Evolutionary conservation across 2,329 filamentous ascomycete species (phyloP), one percentile per base, ranked within the genome.

Genomic region (Aspergillus tubingensis): DNA sequence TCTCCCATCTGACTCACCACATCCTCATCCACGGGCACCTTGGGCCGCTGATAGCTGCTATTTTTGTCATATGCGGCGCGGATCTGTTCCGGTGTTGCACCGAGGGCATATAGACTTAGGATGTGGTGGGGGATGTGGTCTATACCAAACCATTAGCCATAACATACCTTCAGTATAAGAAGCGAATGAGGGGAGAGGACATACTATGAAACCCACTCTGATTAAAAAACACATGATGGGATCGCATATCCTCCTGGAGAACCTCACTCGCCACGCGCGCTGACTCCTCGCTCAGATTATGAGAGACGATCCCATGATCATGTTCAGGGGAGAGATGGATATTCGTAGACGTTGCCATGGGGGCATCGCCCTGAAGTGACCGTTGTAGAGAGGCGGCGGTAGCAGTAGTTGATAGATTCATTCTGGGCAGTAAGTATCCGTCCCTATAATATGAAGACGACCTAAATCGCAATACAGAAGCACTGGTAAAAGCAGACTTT

Each of bases 221-320:
- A 62, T 95, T 96, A 81, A 92, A 96, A 77, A 89, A 96, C 60
- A 92, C 88, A 71, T 96, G 90, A 67, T 92, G 86, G 36, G 77
- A 78, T 27, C 84, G 85, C 65, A 95, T 83, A 70, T 96, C 92
- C 59, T 87, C 79, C 72, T 96, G 91, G 17, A 97, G 78, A 3
- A 96, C 76, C 63, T 90, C 81, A 3, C 87, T 88, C 0, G 85
- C 82, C 61, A 81, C 87, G 41, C 80, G 77, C 0, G 91, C 90
- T 0, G 87, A 83, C 36, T 86, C 86, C 2, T 83, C 76, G 2
- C 79, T 84, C 43, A 81, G 79, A 62, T 72, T 70, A 2, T 78
- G 71, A 61, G 76, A 80, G 66, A 81, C 85, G 19, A 81, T 74
- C 0, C 83, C 82, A 11, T 77, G 62, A 58, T 82, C 65, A 3